phyloP scores from a whole-genome alignment of 1,139 yeast species.

The Suhomyces terraborum region DNA sequence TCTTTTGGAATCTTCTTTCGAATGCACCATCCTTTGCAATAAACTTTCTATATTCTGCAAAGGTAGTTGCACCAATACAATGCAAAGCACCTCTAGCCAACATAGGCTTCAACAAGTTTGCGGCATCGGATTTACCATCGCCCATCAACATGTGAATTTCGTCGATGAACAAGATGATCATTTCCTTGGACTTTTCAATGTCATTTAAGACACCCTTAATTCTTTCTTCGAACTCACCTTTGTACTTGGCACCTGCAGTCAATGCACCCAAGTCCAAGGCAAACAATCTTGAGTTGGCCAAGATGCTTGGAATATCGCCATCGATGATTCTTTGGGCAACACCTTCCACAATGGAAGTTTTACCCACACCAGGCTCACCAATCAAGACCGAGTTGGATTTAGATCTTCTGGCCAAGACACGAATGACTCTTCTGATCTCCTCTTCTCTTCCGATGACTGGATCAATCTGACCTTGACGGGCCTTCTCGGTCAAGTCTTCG shows the following conservation, averaged over 20 bases:
- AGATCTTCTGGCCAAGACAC: slow-evolving; percentile 92
- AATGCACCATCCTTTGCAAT: slow-evolving; percentile 98
- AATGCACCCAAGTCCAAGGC: slow-evolving; percentile 93
- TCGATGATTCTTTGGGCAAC: slow-evolving; percentile 97
- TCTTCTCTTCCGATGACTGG: slow-evolving; percentile 99
- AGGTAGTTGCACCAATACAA: slow-evolving; percentile 98
- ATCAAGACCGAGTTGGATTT: slow-evolving; percentile 94
- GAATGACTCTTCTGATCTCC: slow-evolving; percentile 91
- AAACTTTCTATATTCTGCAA: slow-evolving; percentile 88
- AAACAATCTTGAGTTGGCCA: slow-evolving; percentile 76
- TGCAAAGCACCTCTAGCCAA: slow-evolving; percentile 94
- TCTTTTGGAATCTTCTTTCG: slow-evolving; percentile 97
- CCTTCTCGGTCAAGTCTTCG: slow-evolving; percentile 87
- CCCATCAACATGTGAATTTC: slow-evolving; percentile 99
- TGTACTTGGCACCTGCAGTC: slow-evolving; percentile 97
- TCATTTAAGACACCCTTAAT: slow-evolving; percentile 94
- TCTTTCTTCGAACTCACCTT: slow-evolving; percentile 98
- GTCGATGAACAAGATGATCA: slow-evolving; percentile 89
- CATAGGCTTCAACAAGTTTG: slow-evolving; percentile 94
- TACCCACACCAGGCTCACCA: slow-evolving; percentile 99
- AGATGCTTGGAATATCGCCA: slow-evolving; percentile 88
- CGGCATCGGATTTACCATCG: slow-evolving; percentile 92
- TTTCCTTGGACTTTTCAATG: slow-evolving; percentile 81
- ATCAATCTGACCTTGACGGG: slow-evolving; percentile 91
- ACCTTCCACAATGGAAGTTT: slow-evolving; percentile 96